Evolutionary conservation across 148 eudicot species (phyloP).

Genomic region (Amaranthus hypochondriacus): DNA sequence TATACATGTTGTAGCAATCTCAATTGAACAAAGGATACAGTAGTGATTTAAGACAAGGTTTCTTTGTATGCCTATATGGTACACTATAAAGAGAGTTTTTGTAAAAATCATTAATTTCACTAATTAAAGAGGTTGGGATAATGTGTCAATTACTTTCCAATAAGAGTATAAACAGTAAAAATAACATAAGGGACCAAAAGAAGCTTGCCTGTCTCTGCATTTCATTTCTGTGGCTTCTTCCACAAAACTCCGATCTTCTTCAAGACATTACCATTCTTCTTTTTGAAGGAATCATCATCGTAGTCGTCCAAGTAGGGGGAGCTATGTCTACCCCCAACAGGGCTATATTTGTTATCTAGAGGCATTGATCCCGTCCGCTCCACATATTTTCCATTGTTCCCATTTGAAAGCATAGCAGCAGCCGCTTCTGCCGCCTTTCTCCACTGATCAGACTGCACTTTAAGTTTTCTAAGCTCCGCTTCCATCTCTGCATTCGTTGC

Average conservation of each 20-base stretch:
- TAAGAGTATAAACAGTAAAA: not conserved
- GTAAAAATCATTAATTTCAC: no score
- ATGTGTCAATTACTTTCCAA: no score
- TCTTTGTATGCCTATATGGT: no score
- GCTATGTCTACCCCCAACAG: constrained; percentile 33
- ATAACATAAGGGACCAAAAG: not conserved
- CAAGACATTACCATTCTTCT: constrained; percentile 71
- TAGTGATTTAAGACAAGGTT: no score
- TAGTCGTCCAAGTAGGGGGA: constrained; percentile 50
- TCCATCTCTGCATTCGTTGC: constrained; percentile 59
- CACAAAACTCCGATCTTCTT: constrained; percentile 81
- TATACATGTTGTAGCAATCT: no score
- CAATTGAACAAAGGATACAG: no score
- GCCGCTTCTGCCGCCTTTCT: constrained; percentile 98
- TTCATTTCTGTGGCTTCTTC: constrained; percentile 77
- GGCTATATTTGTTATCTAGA: constrained; percentile 45
- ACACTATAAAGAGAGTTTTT: no score
- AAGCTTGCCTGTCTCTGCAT: constrained; percentile 17
- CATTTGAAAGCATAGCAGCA: constrained; percentile 68
- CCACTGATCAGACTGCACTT: constrained; percentile 88
- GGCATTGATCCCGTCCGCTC: constrained; percentile 69
- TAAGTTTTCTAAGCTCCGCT: constrained; percentile 71
- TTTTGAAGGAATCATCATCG: constrained; percentile 70
- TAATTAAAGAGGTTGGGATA: no score
- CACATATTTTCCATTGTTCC: constrained; percentile 51